Evolutionary conservation across 108 stramenopile genomes (phyloP).

Genomic region (Nannochloropsis gaditana): DNA sequence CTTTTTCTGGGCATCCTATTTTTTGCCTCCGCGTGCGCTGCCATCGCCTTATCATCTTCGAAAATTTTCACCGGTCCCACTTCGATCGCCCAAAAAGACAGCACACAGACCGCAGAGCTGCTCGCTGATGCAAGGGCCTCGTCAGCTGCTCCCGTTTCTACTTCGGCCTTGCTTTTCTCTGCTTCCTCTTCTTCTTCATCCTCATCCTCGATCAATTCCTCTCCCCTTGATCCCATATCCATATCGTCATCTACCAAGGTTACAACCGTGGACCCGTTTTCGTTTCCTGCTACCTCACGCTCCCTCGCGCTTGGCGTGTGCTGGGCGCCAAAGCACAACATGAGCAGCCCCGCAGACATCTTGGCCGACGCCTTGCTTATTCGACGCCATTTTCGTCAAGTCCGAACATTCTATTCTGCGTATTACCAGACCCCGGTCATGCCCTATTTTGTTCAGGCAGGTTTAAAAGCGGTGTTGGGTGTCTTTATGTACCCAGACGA

Average conservation of each 20-base stretch:
- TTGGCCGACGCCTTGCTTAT: neutral
- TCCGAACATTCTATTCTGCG: neutral
- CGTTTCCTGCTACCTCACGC: neutral
- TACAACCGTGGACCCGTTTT: neutral
- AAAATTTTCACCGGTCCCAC: too few species aligned
- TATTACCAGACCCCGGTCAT: neutral
- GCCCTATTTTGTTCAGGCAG: neutral
- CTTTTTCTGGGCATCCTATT: neutral
- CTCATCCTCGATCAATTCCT: neutral
- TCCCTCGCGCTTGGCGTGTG: neutral
- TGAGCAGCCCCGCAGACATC: neutral
- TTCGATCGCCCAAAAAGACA: too few species aligned
- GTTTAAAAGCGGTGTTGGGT: neutral
- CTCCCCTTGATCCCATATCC: neutral
- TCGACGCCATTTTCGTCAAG: neutral
- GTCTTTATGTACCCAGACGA: neutral
- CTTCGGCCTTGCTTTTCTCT: neutral
- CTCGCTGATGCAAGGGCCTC: neutral
- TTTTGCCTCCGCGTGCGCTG: neutral
- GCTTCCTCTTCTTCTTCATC: neutral
- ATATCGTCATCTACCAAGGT: too few species aligned
- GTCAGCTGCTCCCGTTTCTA: neutral
- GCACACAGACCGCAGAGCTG: too few species aligned
- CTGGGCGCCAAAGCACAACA: slow-evolving; percentile 1
- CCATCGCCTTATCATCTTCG: neutral